Evolutionary conservation across 2,329 filamentous ascomycete genomes (phyloP).

Genomic region (Aspergillus sp.): DNA sequence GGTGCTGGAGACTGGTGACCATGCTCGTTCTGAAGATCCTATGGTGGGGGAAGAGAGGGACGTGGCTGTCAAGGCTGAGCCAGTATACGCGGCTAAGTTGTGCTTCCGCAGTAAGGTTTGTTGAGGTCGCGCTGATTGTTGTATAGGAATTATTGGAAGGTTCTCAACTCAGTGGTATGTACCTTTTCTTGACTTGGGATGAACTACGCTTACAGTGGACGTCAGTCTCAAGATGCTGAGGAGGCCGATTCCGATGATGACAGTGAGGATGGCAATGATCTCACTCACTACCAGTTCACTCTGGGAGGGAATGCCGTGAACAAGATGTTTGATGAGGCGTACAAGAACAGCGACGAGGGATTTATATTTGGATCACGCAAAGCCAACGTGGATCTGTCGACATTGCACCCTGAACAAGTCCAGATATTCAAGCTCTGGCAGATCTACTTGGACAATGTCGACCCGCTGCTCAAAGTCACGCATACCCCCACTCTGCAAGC

Average conservation of each 20-base stretch:
- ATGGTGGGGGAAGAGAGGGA: background rate
- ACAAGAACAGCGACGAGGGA: constrained; percentile 46
- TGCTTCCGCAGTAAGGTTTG: background rate
- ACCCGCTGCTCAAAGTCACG: constrained; percentile 68
- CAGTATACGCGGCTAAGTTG: constrained; percentile 20
- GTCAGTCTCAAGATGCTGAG: constrained; percentile 17
- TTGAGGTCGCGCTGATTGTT: constrained; percentile 24
- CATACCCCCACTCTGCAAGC: constrained; percentile 67
- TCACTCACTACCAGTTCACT: constrained; percentile 32
- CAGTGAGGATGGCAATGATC: constrained; percentile 26
- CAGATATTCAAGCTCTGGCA: constrained; percentile 65
- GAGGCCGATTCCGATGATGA: constrained; percentile 25
- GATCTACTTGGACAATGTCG: constrained; percentile 68
- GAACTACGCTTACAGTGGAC: constrained; percentile 6
- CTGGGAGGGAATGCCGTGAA: constrained; percentile 43
- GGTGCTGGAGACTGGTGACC: background rate
- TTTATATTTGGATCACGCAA: constrained; percentile 56
- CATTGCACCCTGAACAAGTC: constrained; percentile 63
- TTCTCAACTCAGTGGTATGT: constrained; percentile 48
- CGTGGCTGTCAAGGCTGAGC: background rate
- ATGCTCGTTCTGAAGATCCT: background rate
- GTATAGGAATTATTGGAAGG: constrained; percentile 51
- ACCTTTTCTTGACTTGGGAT: background rate
- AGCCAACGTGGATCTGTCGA: constrained; percentile 47
- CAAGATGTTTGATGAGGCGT: constrained; percentile 50